Conservation (phyloP, 2,329 filamentous ascomycete genomes). For the Metarhizium album region DNA sequence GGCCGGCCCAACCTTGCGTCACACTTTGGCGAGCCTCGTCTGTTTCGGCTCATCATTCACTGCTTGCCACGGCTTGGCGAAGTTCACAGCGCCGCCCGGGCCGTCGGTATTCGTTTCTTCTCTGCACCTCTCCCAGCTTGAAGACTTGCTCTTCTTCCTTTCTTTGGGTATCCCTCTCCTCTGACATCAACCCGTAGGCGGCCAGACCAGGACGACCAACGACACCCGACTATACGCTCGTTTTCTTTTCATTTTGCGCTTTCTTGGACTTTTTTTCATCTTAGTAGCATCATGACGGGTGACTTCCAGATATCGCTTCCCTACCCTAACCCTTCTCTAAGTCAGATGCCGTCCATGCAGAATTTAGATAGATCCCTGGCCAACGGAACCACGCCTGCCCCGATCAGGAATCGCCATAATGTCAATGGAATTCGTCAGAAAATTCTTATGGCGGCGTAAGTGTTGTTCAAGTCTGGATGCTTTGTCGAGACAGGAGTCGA, state of each 20-base stretch:
- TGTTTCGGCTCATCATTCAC: not conserved
- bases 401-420: not conserved
- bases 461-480: not conserved
- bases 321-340: conserved; percentile 23
- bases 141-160: not conserved
- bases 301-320: conserved; percentile 20
- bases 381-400: not conserved
- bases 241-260: not conserved
- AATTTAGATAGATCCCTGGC: not conserved
- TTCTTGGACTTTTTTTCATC: not conserved
- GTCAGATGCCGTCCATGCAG: conserved; percentile 17
- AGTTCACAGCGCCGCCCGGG: not conserved
- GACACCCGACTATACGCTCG: conserved; percentile 1
- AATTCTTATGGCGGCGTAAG: conserved; percentile 26
- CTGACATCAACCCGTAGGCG: not conserved
- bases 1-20: not conserved
- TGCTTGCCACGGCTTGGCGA: not conserved
- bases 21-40: not conserved
- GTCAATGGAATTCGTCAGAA: conserved; percentile 14
- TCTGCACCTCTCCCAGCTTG: not conserved
- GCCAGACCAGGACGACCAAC: not conserved
- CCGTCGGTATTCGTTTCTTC: not conserved
- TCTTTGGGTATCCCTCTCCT: not conserved
- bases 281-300: conserved; percentile 13
- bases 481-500: not conserved